phyloP scores from a whole-genome alignment of 208 protist genomes.

The Acanthamoeba polyphaga region DNA sequence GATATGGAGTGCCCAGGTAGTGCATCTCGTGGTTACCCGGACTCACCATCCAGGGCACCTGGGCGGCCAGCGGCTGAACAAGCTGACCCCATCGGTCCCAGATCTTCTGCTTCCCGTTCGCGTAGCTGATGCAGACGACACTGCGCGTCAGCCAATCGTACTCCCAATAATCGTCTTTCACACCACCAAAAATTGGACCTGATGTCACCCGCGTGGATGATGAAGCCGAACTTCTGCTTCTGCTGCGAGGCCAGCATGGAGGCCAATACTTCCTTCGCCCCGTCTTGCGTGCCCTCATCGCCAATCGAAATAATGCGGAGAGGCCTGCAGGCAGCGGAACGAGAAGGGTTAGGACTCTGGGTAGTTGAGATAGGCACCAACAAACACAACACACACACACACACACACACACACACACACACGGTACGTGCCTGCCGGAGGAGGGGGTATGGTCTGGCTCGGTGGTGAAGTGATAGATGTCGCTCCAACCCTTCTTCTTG shows the following conservation, averaged over 20 bases:
- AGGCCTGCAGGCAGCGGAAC: neutral
- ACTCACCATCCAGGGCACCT: conserved; percentile 16
- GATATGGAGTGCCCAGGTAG: neutral
- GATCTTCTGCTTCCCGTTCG: neutral
- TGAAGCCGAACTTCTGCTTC: neutral
- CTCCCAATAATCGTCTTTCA: too few relatives aligned
- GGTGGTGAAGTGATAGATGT: neutral
- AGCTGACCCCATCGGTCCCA: conserved; percentile 2
- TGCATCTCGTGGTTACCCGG: conserved; percentile 30
- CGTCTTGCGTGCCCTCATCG: neutral
- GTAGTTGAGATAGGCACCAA: neutral
- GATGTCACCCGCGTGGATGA: conserved; percentile 29
- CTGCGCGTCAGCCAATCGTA: too few relatives aligned
- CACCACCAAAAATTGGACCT: neutral
- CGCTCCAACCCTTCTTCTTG: neutral
- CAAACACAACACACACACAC: too few relatives aligned
- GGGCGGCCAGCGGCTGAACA: neutral
- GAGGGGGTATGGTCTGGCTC: neutral
- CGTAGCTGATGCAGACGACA: neutral
- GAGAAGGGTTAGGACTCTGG: too few relatives aligned
- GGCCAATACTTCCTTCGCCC: neutral
- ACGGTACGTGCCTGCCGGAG: neutral
- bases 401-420: too few relatives aligned
- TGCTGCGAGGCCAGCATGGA: neutral
- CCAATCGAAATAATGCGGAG: neutral